Evolutionary conservation across 805 yeast genomes (phyloP).

Genomic region (Saccharomycopsis javanensis): DNA sequence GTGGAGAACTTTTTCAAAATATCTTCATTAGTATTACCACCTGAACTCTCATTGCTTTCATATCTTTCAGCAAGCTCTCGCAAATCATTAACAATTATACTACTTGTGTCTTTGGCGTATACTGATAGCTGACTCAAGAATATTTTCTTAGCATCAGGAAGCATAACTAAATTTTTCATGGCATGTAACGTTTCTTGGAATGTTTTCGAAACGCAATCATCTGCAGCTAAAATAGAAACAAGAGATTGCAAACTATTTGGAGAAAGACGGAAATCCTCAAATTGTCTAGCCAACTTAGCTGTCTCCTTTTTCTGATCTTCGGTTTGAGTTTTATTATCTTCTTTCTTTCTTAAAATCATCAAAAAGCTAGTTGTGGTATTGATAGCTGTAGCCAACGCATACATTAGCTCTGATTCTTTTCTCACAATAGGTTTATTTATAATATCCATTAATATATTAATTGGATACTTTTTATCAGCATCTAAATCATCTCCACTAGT

Average conservation of each 20-base stretch:
- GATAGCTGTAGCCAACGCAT: slow-evolving; percentile 60
- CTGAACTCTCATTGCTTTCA: slow-evolving; percentile 30
- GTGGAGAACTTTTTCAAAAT: slow-evolving; percentile 62
- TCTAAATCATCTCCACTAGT: slow-evolving; percentile 21
- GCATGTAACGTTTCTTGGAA: slow-evolving; percentile 76
- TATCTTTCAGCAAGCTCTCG: slow-evolving; percentile 39
- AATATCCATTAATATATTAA: slow-evolving; percentile 55
- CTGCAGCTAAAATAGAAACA: slow-evolving; percentile 60
- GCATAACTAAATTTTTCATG: slow-evolving; percentile 62
- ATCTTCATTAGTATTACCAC: slow-evolving; percentile 36
- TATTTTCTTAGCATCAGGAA: slow-evolving; percentile 50
- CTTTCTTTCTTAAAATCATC: slow-evolving; percentile 38
- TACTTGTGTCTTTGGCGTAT: slow-evolving; percentile 52
- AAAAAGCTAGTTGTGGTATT: slow-evolving; percentile 73
- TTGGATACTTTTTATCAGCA: slow-evolving; percentile 52
- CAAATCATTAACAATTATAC: slow-evolving; percentile 45
- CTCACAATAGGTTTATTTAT: slow-evolving; percentile 55
- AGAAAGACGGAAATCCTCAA: slow-evolving; percentile 54
- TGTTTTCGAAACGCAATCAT: slow-evolving; percentile 76
- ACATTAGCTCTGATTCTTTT: slow-evolving; percentile 69
- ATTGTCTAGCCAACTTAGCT: slow-evolving; percentile 14
- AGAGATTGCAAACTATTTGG: slow-evolving; percentile 50
- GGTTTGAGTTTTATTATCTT: slow-evolving; percentile 21
- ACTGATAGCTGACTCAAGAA: slow-evolving; percentile 61
- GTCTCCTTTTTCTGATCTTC: slow-evolving; percentile 11